A percentile compares a stretch with the other conserved stretches of the same genome.
Conservation (phyloP, 163 green algal genomes). For the Prototheca stagnorum region DNA sequence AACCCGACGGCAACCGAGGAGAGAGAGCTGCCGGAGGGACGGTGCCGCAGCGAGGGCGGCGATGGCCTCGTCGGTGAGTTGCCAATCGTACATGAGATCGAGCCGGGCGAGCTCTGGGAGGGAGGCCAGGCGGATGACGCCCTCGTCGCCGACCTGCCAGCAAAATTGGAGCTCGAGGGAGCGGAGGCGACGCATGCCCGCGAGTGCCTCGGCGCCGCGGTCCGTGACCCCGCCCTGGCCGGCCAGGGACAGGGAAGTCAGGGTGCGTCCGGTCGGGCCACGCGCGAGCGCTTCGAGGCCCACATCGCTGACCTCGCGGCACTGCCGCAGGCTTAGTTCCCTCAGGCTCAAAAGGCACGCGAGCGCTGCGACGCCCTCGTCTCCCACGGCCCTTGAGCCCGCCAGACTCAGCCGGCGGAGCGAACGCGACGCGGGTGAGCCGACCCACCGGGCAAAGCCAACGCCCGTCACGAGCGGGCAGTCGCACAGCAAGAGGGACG, state of each 20-base stretch:
- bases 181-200: constrained; percentile 8
- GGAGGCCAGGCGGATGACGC: constrained; percentile 9
- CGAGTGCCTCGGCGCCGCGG: constrained; percentile 11
- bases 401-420: constrained; percentile 24
- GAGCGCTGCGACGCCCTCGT: constrained; percentile 5
- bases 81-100: constrained; percentile 24
- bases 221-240: constrained; percentile 18
- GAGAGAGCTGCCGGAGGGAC: constrained; percentile 21
- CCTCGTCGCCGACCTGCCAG: constrained; percentile 18
- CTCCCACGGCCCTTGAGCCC: constrained; percentile 22
- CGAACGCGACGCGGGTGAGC: background rate
- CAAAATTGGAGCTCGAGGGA: constrained; percentile 29
- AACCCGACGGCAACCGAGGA: constrained; percentile 33
- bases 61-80: constrained; percentile 25
- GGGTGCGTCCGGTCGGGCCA: background rate
- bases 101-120: constrained; percentile 12
- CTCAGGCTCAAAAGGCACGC: background rate
- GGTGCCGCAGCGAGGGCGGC: constrained; percentile 12
- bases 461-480: constrained; percentile 20
- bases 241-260: constrained; percentile 9
- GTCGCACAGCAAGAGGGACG: constrained; percentile 20
- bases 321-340: constrained; percentile 15
- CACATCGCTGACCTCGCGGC: constrained; percentile 2
- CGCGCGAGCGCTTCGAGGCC: background rate
- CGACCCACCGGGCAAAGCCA: constrained; percentile 18